Evolutionary conservation across 768 basidiomycete species (phyloP), one percentile per base, ranked within the genome.

Genomic region (Dictyophora rubrovolvata): DNA sequence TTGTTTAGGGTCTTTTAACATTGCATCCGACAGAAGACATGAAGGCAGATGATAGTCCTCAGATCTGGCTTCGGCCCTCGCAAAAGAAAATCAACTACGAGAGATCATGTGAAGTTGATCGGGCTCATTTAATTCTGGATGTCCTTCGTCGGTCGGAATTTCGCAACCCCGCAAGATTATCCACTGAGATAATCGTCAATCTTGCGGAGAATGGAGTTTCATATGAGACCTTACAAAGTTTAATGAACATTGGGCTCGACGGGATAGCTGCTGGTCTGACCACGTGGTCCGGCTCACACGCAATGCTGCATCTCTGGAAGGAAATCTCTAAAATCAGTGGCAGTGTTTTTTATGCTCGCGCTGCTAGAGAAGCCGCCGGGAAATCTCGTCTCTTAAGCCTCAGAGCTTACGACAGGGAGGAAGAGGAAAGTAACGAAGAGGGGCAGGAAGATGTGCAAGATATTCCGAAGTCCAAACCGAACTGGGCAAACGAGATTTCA

Each of bases 401-500:
- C 18, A 28, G 21, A 17, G n/a, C 21, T 14, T 16, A 22, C 8
- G 59, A 54, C 18, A 10, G 37, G 21, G 59, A 55, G 2, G 37
- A 34, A 17, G 51, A 54, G n/a, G 54, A 56, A n/a, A 12, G 51
- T 14, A 48, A 34, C 22, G 22, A 23, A 11, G 57, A 59, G 16
- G 52, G 28, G 7, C 53, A 56, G 14, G 59, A 60, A 9, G 33
- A 55, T 37, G 53, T 28, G 6, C 42, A 53, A 21, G 59, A 33
- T 10, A 3, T 60, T 42, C 59, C 35, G 20, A 35, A 46, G 3
- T 85, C 84, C n/a, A 70, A 72, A 18, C 82, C 85, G 1, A 86
- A 85, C 84, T 86, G 84, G 83, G 73, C 71, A n/a, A 85, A 87
- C 60, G 75, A 80, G 21, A 70, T 81, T 33, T 83, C 83, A 53